These are phyloP conservation scores for Colletotrichum higginsianum DNA, from an alignment of 2,329 filamentous ascomycete genomes.

Conservation along the genomic window DNA sequence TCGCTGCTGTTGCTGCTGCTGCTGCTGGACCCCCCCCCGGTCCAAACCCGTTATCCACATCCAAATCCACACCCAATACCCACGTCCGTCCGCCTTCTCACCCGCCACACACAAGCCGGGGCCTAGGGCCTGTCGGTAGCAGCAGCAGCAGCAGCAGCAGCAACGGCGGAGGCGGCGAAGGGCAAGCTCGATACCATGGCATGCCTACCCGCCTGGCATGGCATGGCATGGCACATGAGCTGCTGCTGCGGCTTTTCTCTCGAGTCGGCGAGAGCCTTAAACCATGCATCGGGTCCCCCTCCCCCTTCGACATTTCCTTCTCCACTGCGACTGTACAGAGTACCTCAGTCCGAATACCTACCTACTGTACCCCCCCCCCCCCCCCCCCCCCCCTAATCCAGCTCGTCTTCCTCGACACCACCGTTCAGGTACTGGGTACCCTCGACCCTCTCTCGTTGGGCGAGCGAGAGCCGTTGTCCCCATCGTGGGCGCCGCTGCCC, in stretches of 20 bases:
- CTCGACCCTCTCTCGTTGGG: slow-evolving; percentile 39
- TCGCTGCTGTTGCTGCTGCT: slow-evolving; percentile 7
- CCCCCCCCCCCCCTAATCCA: slow-evolving; percentile 13
- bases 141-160: neutral
- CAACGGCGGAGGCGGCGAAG: slow-evolving; percentile 1
- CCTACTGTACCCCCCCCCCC: slow-evolving; percentile 11
- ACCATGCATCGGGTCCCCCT: slow-evolving; percentile 51
- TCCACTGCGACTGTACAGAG: slow-evolving; percentile 49
- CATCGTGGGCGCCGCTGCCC: slow-evolving; percentile 47
- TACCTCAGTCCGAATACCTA: neutral
- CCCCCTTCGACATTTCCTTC: slow-evolving; percentile 48
- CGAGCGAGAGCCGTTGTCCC: slow-evolving; percentile 37
- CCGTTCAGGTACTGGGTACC: slow-evolving; percentile 58
- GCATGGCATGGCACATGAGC: slow-evolving; percentile 50
- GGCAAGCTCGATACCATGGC: slow-evolving; percentile 33
- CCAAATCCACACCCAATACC: neutral
- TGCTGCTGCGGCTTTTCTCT: slow-evolving; percentile 54
- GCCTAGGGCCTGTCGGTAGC: slow-evolving; percentile 12
- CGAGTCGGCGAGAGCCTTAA: slow-evolving; percentile 53
- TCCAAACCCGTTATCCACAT: slow-evolving; percentile 18
- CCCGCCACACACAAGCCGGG: slow-evolving; percentile 10
- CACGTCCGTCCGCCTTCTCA: neutral
- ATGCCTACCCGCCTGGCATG: slow-evolving; percentile 46
- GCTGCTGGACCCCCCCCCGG: neutral
- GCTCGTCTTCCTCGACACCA: slow-evolving; percentile 42